phyloP scores from a whole-genome alignment of 192 early-diverging fungal species.

The Paraglomus occultum region DNA sequence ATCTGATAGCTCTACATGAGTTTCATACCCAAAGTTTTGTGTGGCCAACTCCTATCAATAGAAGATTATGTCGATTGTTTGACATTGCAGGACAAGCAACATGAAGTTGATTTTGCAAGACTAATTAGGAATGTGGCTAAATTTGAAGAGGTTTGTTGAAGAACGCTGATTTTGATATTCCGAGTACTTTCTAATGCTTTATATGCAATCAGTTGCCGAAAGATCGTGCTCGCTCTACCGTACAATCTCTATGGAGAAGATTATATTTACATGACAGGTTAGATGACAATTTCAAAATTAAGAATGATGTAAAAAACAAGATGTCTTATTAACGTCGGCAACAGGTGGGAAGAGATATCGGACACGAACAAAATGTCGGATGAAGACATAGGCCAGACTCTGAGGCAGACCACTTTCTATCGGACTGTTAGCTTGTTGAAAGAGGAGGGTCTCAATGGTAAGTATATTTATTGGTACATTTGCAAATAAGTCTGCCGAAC shows the following conservation, averaged over 20 bases:
- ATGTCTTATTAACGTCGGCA: neutral
- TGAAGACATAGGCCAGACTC: neutral
- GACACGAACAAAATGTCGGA: slow-evolving; percentile 21
- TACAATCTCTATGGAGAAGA: slow-evolving; percentile 23
- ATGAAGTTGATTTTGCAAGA: no score
- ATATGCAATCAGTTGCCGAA: no score
- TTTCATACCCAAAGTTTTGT: neutral
- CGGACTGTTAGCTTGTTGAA: neutral
- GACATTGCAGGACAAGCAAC: neutral
- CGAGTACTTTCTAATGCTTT: no score
- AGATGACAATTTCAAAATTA: neutral
- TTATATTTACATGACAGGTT: slow-evolving; percentile 14
- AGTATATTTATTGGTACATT: neutral
- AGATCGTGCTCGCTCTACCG: no score
- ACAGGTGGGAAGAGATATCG: slow-evolving; percentile 13
- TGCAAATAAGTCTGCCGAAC: no score
- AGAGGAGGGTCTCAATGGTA: neutral
- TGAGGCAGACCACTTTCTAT: slow-evolving; percentile 1
- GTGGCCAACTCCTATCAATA: neutral
- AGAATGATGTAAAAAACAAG: no score
- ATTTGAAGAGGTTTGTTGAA: no score
- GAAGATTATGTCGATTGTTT: neutral
- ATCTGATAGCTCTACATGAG: no score
- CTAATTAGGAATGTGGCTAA: no score
- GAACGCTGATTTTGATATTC: no score